A percentile compares a stretch with the other conserved stretches of the same genome.
Conservation (phyloP, 192 early-diverging fungal genomes). For the Martensiomyces pterosporus region DNA sequence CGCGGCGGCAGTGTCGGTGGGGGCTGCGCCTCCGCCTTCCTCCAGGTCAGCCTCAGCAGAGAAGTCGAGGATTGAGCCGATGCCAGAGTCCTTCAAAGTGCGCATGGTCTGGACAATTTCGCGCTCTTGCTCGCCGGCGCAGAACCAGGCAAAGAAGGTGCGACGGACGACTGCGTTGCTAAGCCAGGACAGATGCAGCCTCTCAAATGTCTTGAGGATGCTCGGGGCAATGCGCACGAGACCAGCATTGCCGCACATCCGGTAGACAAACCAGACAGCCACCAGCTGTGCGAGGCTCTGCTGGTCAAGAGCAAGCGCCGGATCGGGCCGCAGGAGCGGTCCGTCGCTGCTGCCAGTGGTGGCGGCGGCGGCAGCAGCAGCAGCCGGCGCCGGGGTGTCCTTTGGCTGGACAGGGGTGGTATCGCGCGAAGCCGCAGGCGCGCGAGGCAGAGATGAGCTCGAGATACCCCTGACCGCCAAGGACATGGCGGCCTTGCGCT, state of each 20-base stretch:
- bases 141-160: slow-evolving; percentile 84
- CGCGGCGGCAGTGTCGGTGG: slow-evolving; percentile 44
- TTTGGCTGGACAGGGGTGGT: neutral
- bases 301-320: slow-evolving; percentile 34
- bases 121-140: slow-evolving; percentile 78
- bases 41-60: slow-evolving; percentile 81
- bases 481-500: slow-evolving; percentile 13
- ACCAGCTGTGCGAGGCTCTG: slow-evolving; percentile 37
- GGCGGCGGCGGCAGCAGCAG: slow-evolving; percentile 4
- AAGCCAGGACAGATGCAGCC: slow-evolving; percentile 34
- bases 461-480: slow-evolving; percentile 19
- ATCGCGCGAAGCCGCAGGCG: slow-evolving; percentile 8
- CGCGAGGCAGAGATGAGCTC: slow-evolving; percentile 10
- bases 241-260: slow-evolving; percentile 24
- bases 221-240: slow-evolving; percentile 38
- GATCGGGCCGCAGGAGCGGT: slow-evolving; percentile 37
- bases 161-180: slow-evolving; percentile 70
- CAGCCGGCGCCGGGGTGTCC: neutral
- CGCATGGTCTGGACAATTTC: slow-evolving; percentile 85
- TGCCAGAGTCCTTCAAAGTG: slow-evolving; percentile 53
- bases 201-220: slow-evolving; percentile 25
- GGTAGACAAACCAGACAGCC: slow-evolving; percentile 39
- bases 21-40: slow-evolving; percentile 50
- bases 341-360: neutral
- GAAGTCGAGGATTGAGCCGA: slow-evolving; percentile 85